These are phyloP conservation scores for Fraxinus latifolia DNA, from an alignment of 305 asterid species.

Conservation along the genomic window DNA sequence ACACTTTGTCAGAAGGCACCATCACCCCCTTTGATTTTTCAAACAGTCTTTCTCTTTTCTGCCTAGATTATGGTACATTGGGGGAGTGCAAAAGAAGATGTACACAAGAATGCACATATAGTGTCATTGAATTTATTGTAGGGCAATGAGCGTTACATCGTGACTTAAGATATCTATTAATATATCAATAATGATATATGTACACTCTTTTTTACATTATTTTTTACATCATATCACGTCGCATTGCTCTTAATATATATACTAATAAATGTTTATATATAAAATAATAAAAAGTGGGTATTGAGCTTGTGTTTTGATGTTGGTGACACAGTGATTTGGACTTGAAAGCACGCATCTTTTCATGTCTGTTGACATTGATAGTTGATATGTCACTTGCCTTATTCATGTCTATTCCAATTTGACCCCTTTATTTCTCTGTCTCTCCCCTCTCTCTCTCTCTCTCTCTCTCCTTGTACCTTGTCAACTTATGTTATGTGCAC, in stretches of 20 bases:
- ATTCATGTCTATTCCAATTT: constrained; percentile 40
- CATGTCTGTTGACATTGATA: constrained; percentile 94
- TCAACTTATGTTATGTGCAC: constrained; percentile 27
- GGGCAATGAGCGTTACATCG: neutral
- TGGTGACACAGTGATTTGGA: constrained; percentile 68
- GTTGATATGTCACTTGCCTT: constrained; percentile 83
- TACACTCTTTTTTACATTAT: too few species aligned
- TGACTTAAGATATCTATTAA: neutral
- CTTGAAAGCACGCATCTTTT: constrained; percentile 98
- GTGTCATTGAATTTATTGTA: too few species aligned
- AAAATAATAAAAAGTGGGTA: neutral
- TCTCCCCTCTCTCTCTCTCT: neutral
- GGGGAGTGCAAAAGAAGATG: too few species aligned
- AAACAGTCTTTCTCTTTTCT: too few species aligned
- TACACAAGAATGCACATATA: too few species aligned
- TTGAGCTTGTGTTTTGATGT: neutral
- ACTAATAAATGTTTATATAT: neutral
- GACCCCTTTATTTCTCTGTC: constrained; percentile 22
- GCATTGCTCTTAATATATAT: too few species aligned
- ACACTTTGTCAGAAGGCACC: too few species aligned
- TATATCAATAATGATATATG: too few species aligned
- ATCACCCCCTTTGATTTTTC: too few species aligned
- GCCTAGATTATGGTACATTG: too few species aligned
- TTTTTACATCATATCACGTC: too few species aligned
- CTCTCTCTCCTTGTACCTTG: constrained; percentile 12